Evolutionary conservation across 805 yeast species (phyloP).

Genomic region (Yarrowia sp.): DNA sequence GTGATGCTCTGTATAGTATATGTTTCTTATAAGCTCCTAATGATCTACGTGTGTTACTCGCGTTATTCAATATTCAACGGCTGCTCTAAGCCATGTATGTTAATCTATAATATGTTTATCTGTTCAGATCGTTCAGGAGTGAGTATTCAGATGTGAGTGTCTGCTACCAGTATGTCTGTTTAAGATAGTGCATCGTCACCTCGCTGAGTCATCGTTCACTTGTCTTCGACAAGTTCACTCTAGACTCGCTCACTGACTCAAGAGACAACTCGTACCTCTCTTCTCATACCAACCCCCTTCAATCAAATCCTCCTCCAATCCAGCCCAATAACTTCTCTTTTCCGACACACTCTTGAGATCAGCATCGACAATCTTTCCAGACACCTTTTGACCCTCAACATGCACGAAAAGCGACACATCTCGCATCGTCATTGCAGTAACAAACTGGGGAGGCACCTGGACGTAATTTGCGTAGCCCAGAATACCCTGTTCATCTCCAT

Average conservation of each 20-base stretch:
- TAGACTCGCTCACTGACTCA: background rate
- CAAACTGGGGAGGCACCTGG: slow-evolving; percentile 6
- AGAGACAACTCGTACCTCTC: background rate
- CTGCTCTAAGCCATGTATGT: too few relatives aligned
- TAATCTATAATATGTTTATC: too few relatives aligned
- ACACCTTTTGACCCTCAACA: background rate
- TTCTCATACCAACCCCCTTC: background rate
- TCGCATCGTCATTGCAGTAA: slow-evolving; percentile 16
- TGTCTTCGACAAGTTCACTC: too few relatives aligned
- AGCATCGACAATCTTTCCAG: slow-evolving; percentile 5
- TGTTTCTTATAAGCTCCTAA: too few relatives aligned
- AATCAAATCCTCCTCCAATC: slow-evolving; percentile 5
- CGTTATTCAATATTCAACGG: too few relatives aligned
- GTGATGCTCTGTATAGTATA: too few relatives aligned
- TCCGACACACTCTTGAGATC: background rate
- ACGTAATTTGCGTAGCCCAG: slow-evolving; percentile 6
- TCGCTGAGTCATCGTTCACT: too few relatives aligned
- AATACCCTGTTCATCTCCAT: slow-evolving; percentile 12
- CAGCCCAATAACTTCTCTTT: slow-evolving; percentile 8
- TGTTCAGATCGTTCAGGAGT: too few relatives aligned
- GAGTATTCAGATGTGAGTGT: too few relatives aligned
- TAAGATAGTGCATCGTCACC: too few relatives aligned
- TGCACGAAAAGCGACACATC: slow-evolving; percentile 14
- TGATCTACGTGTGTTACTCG: too few relatives aligned
- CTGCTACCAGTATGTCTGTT: too few relatives aligned